Evolutionary conservation across 225 moss, liverwort and hornwort genomes (phyloP).

Genomic region (Ulota crispa): DNA sequence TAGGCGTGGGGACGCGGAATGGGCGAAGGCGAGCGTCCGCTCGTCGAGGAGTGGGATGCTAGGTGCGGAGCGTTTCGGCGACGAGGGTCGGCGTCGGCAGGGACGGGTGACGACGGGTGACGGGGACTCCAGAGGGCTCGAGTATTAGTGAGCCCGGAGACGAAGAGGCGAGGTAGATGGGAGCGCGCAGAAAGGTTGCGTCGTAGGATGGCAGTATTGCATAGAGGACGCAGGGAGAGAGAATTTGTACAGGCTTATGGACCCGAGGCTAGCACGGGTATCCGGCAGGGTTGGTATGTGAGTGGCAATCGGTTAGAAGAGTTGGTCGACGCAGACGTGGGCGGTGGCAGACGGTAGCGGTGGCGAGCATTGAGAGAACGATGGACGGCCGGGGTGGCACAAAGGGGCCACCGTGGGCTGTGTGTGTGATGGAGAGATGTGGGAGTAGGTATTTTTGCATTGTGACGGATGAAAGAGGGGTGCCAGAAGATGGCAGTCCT

Average conservation of each 20-base stretch:
- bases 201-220: not conserved
- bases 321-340: not conserved
- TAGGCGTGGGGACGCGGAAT: not conserved
- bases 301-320: not conserved
- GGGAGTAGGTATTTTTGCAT: not conserved
- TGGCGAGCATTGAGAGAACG: not conserved
- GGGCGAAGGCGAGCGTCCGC: not conserved
- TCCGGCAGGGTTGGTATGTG: conserved; percentile 25
- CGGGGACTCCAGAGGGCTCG: not conserved
- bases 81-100: not conserved
- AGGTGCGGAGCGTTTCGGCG: not conserved
- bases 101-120: not conserved
- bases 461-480: not conserved
- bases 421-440: not conserved
- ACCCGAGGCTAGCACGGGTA: not conserved
- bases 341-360: not conserved
- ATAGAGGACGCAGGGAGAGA: not conserved
- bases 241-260: not conserved
- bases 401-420: conserved; percentile 42
- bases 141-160: not conserved
- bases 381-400: conserved; percentile 34
- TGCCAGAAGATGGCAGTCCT: conserved; percentile 13
- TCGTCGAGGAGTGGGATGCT: not conserved
- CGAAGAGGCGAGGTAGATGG: not conserved
- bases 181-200: not conserved